These are phyloP conservation scores for Dictyostelium firmibasis DNA, from an alignment of 78 protist genomes.

Conservation along the genomic window DNA sequence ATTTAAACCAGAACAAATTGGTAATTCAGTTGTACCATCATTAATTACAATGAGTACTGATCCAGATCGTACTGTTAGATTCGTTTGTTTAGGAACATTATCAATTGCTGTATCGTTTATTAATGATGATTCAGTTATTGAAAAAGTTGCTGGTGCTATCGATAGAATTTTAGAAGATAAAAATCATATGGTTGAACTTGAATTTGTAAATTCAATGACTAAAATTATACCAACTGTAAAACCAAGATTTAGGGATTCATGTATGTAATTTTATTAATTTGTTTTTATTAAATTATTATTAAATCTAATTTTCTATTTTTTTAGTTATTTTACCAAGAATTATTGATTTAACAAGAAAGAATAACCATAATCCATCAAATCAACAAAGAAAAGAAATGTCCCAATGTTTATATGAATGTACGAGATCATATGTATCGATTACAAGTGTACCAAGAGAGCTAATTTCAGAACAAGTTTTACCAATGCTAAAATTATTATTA, in stretches of 20 bases:
- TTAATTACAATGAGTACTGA: constrained; percentile 65
- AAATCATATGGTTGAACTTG: constrained; percentile 41
- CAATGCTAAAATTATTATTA: constrained; percentile 6
- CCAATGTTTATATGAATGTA: constrained; percentile 30
- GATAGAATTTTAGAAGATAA: constrained; percentile 67
- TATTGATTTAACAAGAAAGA: constrained; percentile 40
- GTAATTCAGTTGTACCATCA: constrained; percentile 39
- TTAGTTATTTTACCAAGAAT: constrained; percentile 42
- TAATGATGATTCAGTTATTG: background rate
- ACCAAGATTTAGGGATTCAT: constrained; percentile 63
- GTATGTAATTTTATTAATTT: background rate
- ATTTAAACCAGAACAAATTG: constrained; percentile 44
- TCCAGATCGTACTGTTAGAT: constrained; percentile 55
- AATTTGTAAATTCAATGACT: constrained; percentile 58
- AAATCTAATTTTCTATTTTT: background rate
- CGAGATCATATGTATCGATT: constrained; percentile 10
- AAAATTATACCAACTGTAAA: constrained; percentile 64
- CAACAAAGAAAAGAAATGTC: constrained; percentile 64
- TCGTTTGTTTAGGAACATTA: constrained; percentile 35
- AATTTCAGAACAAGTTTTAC: constrained; percentile 42
- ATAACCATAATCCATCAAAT: constrained; percentile 59
- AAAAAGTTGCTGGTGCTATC: constrained; percentile 14
- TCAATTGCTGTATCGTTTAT: constrained; percentile 33
- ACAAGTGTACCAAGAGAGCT: constrained; percentile 15
- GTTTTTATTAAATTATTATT: background rate